These are phyloP conservation scores for Ampelomyces quisqualis DNA, from an alignment of 2,329 filamentous ascomycete genomes.

Conservation along the genomic window DNA sequence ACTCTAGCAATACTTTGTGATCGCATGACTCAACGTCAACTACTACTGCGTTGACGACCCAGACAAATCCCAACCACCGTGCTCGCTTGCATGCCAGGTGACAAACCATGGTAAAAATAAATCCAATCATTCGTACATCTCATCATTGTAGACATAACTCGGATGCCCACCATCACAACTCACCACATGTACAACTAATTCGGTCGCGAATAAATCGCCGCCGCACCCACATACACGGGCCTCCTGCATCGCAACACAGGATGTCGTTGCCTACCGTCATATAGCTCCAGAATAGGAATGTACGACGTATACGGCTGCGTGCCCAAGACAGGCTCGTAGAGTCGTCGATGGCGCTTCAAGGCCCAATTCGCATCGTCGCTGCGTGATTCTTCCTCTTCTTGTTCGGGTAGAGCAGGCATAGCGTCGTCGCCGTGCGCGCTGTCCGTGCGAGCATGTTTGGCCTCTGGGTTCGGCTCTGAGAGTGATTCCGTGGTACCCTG, in stretches of 20 bases:
- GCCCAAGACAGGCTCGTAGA: constrained; percentile 23
- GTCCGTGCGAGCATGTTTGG: constrained; percentile 26
- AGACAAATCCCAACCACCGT: too few species aligned
- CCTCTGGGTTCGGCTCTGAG: constrained; percentile 17
- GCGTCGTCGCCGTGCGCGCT: constrained; percentile 22
- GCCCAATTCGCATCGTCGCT: constrained; percentile 29
- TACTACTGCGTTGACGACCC: too few species aligned
- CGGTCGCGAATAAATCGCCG: constrained; percentile 2
- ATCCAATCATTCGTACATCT: constrained; percentile 1
- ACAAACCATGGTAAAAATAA: background rate
- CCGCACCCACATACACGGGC: constrained; percentile 10
- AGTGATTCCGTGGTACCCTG: constrained; percentile 12
- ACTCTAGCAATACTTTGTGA: too few species aligned
- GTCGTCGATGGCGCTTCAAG: constrained; percentile 23
- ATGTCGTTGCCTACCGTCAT: constrained; percentile 19
- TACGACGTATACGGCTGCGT: constrained; percentile 29
- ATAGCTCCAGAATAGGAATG: constrained; percentile 25
- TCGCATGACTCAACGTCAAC: too few species aligned
- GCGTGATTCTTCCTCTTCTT: constrained; percentile 20
- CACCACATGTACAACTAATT: background rate
- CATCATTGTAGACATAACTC: constrained; percentile 4
- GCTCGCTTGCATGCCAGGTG: background rate
- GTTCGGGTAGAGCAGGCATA: constrained; percentile 15
- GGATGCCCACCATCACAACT: background rate
- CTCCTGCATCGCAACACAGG: constrained; percentile 18